Base-by-base conservation (phyloP, 2,329 filamentous ascomycete genomes). In the Amphichorda felina region DNA sequence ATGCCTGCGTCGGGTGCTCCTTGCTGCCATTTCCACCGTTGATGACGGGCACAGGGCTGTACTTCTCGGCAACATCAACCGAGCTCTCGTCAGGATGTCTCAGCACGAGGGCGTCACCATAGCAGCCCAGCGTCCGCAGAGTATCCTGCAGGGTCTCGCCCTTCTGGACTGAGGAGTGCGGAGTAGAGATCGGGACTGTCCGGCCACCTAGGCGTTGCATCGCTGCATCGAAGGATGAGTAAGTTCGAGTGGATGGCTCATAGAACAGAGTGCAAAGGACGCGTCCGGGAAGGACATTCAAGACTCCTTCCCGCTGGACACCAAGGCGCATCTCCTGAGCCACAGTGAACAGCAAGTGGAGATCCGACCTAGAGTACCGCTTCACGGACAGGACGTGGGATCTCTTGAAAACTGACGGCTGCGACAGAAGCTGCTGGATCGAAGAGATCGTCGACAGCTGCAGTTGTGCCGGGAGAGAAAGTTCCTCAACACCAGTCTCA, bases 161-260 rank as follows among this genome's bases (percentile, higher is more conserved):
- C 72, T 98, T 98, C 59, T 88, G 75, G 4, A 88, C 88, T 11
- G 85, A 94, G 3, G 89, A 95, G 47, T 84, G 76, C 5, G 79
- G 73, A 3, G 89, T 93, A 28, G 86, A 70, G 51, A 96, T 79
- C 35, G 79, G 70, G 36, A 98, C 72, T 3, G 82, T 89, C 33
- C 86, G 75, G 33, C 91, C 91, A 46, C 91, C 91, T 5, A 98
- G 79, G 35, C 93, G 82, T 68, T 98, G 93, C 91, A 98, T 98
- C 29, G 91, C 91, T 38, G 89, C 84, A 54, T 98, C 91, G 50
- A 98, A 98, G 4, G 91, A 98, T 26, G 84, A 78, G 10, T 89
- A 95, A 5, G 91, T 98, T 37, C 91, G 76, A 3, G 91, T 98
- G 1, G 89, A 96, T 2, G 91, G 91, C 68, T 98, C 91, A 60